phyloP scores from a whole-genome alignment of 2,329 filamentous ascomycete genomes.

The Fusarium citri region DNA sequence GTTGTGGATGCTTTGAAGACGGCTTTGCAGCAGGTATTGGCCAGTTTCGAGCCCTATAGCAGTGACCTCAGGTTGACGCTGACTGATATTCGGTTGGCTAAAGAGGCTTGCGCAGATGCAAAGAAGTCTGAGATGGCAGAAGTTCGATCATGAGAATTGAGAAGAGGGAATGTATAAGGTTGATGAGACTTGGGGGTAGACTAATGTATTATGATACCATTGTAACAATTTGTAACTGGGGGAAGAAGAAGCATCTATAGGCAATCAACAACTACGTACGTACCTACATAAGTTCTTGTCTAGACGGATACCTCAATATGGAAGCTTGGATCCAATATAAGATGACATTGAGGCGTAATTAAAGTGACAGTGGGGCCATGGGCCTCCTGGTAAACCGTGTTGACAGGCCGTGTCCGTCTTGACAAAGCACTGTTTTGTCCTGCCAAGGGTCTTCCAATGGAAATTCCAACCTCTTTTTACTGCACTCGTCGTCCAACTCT shows the following conservation, averaged over 20 bases:
- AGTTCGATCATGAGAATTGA: conserved; percentile 41
- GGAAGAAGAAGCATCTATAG: conserved; percentile 4
- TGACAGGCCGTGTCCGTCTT: not conserved
- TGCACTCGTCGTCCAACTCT: conserved; percentile 11
- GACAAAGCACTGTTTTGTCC: not conserved
- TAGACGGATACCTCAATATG: not conserved
- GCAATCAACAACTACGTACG: not conserved
- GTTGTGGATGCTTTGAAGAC: conserved; percentile 73
- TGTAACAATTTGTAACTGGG: conserved; percentile 29
- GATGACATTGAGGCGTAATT: conserved; percentile 14
- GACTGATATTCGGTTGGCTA: conserved; percentile 79
- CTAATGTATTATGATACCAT: conserved; percentile 48
- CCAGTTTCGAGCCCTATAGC: conserved; percentile 80
- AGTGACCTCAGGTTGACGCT: conserved; percentile 75
- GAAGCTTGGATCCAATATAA: not conserved
- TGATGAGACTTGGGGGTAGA: conserved; percentile 24
- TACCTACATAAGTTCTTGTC: not conserved
- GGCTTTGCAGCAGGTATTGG: conserved; percentile 73
- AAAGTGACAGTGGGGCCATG: conserved; percentile 14
- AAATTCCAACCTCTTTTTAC: conserved; percentile 35
- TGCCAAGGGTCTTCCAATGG: conserved; percentile 12
- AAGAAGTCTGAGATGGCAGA: conserved; percentile 49
- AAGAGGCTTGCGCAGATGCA: conserved; percentile 65
- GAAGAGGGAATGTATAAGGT: not conserved
- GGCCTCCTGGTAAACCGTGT: not conserved